Base-by-base conservation (phyloP, 805 yeast species). In the Saturnispora halmiae region DNA sequence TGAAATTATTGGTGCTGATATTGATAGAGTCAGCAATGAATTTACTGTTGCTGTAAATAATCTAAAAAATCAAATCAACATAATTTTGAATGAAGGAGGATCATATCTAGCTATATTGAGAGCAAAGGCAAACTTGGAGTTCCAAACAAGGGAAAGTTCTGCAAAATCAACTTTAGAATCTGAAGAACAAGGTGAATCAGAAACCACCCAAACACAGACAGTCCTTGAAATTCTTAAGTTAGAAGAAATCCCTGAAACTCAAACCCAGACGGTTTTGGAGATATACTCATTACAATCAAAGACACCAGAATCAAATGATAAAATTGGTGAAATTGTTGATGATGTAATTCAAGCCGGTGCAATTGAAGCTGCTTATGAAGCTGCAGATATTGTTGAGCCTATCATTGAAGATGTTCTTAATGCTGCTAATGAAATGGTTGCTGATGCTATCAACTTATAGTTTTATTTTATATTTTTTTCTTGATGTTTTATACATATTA, bases 31-130 rank as follows among this genome's bases (percentile, higher is more conserved):
- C 1, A 47, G 45, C 3, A 54, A 65, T 16, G 54, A 60, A 22
- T 39, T 46, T n/a, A n/a, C 14, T 20, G 45, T 54, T 4, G 51
- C 60, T 47, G 47, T 74, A 47, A 46, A 50, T 31, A 63, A 64
- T 24, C 56, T 73, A 28, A 64, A 65, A 44, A 55, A 59, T 43
- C 73, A 79, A 42, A 58, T 79, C 37, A 63, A 65, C 33, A 61
- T 72, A 13, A 54, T 82, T 36, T 53, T 70, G 24, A 67, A 73
- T 34, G 92, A 82, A 51, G 72, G 77, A 40, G 78, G 75, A 14
- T 78, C 75, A 36, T 78, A 75, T 51, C 61, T 78, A 46, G 70
- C 73, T 25, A 66, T 75, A 26, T 56, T 74, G 43, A 67, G 79
- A 54, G 74, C 81, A 7, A 67, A 72, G 51, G 79, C 79, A 15